phyloP scores from a whole-genome alignment of 768 basidiomycete species.

The Xerocomellus amylosporus region DNA sequence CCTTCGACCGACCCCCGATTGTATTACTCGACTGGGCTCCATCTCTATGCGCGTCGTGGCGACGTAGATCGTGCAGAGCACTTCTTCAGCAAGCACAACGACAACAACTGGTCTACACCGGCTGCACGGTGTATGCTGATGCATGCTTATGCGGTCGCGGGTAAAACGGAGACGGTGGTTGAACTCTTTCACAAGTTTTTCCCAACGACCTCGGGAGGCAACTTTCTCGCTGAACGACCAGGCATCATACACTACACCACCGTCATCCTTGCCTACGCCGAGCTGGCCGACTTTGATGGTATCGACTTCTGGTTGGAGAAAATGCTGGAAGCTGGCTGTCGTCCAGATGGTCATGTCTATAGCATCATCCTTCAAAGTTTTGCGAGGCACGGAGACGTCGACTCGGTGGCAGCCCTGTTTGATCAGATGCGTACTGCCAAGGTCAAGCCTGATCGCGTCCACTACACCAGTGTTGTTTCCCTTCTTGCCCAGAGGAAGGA shows the following conservation, averaged over 20 bases:
- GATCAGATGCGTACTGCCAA: conserved; percentile 58
- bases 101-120: conserved; percentile 24
- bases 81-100: conserved; percentile 39
- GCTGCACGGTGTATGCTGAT: conserved; percentile 47
- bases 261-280: conserved; percentile 54
- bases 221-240: conserved; percentile 37
- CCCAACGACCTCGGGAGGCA: conserved; percentile 34
- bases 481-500: conserved; percentile 63
- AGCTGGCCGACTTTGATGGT: conserved; percentile 43
- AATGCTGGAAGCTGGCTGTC: conserved; percentile 47
- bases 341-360: conserved; percentile 56
- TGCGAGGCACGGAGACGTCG: conserved; percentile 52
- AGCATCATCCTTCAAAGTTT: conserved; percentile 60
- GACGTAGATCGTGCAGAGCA: conserved; percentile 42
- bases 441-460: conserved; percentile 44
- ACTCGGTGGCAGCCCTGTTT: conserved; percentile 47
- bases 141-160: conserved; percentile 51
- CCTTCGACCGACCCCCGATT: conserved; percentile 15
- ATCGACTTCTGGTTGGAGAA: conserved; percentile 53
- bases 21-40: conserved; percentile 45
- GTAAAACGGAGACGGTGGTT: conserved; percentile 40
- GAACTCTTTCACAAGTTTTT: conserved; percentile 57
- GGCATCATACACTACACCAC: conserved; percentile 51
- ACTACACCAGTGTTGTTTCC: conserved; percentile 69
- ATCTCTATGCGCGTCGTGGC: conserved; percentile 53